Evolutionary conservation across 257 asterid genomes (phyloP).

Genomic region (Solanum peruvianum): DNA sequence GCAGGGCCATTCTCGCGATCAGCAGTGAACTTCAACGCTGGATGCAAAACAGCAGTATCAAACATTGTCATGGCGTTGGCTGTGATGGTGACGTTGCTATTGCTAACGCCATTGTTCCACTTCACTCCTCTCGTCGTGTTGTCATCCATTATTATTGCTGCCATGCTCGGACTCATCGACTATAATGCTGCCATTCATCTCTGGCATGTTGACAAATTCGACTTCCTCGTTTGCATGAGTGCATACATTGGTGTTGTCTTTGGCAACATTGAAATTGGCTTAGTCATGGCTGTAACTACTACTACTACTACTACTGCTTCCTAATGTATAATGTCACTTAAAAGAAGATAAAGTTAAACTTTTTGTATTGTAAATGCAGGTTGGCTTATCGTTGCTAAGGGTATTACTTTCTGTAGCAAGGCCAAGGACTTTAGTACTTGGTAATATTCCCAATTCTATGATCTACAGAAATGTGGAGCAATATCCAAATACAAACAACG

Average conservation of each 20-base stretch:
- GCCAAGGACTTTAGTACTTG: slow-evolving; percentile 71
- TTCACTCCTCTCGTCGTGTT: slow-evolving; percentile 89
- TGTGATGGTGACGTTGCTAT: slow-evolving; percentile 68
- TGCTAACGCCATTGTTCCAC: slow-evolving; percentile 72
- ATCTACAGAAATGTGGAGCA: slow-evolving; percentile 74
- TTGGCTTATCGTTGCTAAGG: slow-evolving; percentile 64
- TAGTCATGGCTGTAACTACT: slow-evolving; percentile 55
- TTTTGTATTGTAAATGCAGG: slow-evolving; percentile 12
- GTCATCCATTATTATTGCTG: slow-evolving; percentile 71
- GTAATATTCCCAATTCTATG: slow-evolving; percentile 73
- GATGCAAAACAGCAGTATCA: slow-evolving; percentile 93
- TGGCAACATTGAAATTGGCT: slow-evolving; percentile 63
- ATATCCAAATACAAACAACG: slow-evolving; percentile 47
- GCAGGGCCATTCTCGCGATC: slow-evolving; percentile 93
- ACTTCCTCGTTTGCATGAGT: slow-evolving; percentile 72
- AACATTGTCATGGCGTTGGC: slow-evolving; percentile 93
- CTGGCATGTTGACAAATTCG: slow-evolving; percentile 83
- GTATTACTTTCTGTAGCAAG: slow-evolving; percentile 74
- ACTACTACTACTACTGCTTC: background rate
- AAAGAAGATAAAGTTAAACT: no score
- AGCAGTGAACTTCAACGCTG: slow-evolving; percentile 95
- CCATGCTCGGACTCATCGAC: slow-evolving; percentile 95
- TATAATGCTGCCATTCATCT: slow-evolving; percentile 86
- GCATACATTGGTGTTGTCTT: slow-evolving; percentile 88
- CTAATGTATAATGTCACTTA: background rate